A percentile compares a stretch with the other conserved stretches of the same genome.
phyloP scores from a whole-genome alignment of 768 basidiomycete species.

The Suillus bovinus region DNA sequence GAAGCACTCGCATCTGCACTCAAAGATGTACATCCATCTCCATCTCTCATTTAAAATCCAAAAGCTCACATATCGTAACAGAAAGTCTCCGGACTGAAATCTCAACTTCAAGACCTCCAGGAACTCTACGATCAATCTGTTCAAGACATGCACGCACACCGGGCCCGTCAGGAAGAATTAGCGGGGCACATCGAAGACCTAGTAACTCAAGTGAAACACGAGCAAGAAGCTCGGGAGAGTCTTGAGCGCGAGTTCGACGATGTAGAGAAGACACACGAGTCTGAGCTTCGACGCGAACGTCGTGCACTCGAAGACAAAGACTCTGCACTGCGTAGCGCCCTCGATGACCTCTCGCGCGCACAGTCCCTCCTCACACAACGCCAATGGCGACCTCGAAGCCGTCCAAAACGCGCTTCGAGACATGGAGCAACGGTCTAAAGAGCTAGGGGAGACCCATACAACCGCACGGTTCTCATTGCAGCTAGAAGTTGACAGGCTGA shows the following conservation, averaged over 20 bases:
- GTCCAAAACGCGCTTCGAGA: slow-evolving; percentile 72
- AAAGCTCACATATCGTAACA: slow-evolving; percentile 29
- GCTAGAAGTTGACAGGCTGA: slow-evolving; percentile 84
- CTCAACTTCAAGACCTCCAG: slow-evolving; percentile 63
- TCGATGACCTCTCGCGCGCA: slow-evolving; percentile 61
- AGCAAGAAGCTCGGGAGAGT: slow-evolving; percentile 56
- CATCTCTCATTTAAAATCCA: neutral
- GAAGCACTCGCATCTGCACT: slow-evolving; percentile 69
- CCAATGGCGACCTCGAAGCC: slow-evolving; percentile 70
- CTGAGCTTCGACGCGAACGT: slow-evolving; percentile 56
- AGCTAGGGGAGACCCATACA: slow-evolving; percentile 81
- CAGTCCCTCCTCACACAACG: slow-evolving; percentile 68
- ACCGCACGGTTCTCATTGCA: slow-evolving; percentile 85
- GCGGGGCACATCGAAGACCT: slow-evolving; percentile 74
- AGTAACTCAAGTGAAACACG: slow-evolving; percentile 58
- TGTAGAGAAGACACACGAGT: slow-evolving; percentile 65
- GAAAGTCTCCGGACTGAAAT: slow-evolving; percentile 70
- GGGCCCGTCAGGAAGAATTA: slow-evolving; percentile 75
- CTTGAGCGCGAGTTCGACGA: slow-evolving; percentile 54
- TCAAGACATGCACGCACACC: slow-evolving; percentile 65
- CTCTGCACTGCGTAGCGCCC: slow-evolving; percentile 60
- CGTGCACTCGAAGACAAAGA: slow-evolving; percentile 72
- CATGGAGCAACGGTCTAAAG: slow-evolving; percentile 75
- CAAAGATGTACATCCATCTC: slow-evolving; percentile 63
- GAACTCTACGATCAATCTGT: slow-evolving; percentile 65